Percentiles rank a stretch among this genome's conserved stretches.
Conservation (phyloP, 257 asterid genomes). For the Galeopsis tetrahit region DNA sequence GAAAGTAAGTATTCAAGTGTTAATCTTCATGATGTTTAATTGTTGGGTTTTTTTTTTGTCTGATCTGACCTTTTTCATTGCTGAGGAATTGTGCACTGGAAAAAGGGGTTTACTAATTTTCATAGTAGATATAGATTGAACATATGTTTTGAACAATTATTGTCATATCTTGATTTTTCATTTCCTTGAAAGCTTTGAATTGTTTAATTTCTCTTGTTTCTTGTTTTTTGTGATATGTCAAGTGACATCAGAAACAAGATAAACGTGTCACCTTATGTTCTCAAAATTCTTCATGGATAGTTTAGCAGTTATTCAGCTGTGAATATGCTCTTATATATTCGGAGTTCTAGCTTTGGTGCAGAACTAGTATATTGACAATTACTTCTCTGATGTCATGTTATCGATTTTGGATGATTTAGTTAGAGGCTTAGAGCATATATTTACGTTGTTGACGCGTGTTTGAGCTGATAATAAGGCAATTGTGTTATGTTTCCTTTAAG, state of each 20-base stretch:
- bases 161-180: background rate
- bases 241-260: background rate
- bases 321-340: no score
- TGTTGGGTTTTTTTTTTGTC: background rate
- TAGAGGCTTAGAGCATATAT: no score
- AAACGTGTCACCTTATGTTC: background rate
- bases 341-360: no score
- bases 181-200: slow-evolving; percentile 12
- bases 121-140: no score
- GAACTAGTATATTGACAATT: no score
- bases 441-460: no score
- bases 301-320: no score
- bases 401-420: no score
- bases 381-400: no score
- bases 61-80: no score
- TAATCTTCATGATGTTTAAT: background rate
- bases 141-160: background rate
- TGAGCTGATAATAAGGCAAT: background rate
- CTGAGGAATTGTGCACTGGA: background rate
- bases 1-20: slow-evolving; percentile 54
- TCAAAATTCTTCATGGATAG: background rate
- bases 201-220: background rate
- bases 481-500: background rate
- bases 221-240: background rate
- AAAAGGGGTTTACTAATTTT: background rate